Evolutionary conservation across 140 eudicot genomes (phyloP), one percentile per base, ranked within the genome.

Genomic region (Erigeron philadelphicus): DNA sequence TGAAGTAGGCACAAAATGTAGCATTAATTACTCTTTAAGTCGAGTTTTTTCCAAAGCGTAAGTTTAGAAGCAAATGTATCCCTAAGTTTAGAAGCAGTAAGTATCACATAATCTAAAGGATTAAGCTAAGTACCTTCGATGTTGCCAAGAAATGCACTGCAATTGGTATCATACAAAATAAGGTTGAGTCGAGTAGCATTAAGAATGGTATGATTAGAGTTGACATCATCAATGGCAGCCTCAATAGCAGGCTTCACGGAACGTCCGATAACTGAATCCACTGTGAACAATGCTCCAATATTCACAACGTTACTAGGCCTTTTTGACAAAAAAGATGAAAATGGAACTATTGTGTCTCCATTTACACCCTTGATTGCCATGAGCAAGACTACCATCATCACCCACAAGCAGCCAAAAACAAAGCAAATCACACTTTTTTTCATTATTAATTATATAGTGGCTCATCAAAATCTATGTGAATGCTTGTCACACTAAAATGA

Each of bases 101-200:
- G 21, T 66, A 2, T 31, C 38, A 4, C 38, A 31, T 31, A 31
- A 31, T 31, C 38, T 31, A 31, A 31, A 31, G 38, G 38, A 31
- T 31, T 31, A 31, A 31, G 38, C 5, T 31, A 31, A 0, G 38
- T 71, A 71, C 75, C 84, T 62, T 80, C 72, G 35, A 83, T 55
- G 44, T 82, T 72, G 12, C 84, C 87, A 48, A 82, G 25, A 68
- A 82, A 82, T 7, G 57, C 74, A 67, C 84, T 82, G 73, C 81
- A 83, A 46, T 73, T 80, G 12, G 84, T 72, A 60, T 83, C 88
- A 19, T 77, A 68, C 16, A 64, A 42, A 18, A 80, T 65, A 15
- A 83, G 68, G 21, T 73, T 70, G 56, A 83, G 38, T 8, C 58
- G 61, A 9, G 85, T 80, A 11, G 67, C 83, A 11, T 6, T 67